Base-by-base conservation (phyloP, 257 asterid genomes). In the Solanum neorickii region DNA sequence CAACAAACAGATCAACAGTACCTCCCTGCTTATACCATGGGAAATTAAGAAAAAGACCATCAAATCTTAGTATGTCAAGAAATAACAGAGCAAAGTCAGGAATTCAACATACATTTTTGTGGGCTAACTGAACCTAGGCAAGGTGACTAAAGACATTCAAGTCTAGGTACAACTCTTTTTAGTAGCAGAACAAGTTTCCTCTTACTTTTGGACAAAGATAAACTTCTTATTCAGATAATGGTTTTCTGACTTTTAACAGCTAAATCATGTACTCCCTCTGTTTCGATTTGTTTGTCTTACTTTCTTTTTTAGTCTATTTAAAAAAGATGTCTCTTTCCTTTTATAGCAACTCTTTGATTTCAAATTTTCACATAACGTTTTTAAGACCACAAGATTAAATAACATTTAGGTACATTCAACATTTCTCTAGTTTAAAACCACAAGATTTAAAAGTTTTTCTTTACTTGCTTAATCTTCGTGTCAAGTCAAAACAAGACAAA, bases 1-100 rank as follows among this genome's bases (percentile, higher is more conserved):
- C 95, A 33, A 97, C 98, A 90, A 97, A 97, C 75, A 97, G 91
- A 92, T 97, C 99, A 88, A 95, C 91, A 21, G 90, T 88, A 77
- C 94, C 94, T 88, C 94, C 98, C 99, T 95, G 94, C 52, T 88
- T 90, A 88, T 52, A 85, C 77, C 65, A 72, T 20, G 47, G 37
- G 5, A 76, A 49, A 35, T 72, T 87, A 14, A 86, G 82, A 59
- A 70, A 5, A 78, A 10, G 41, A 86, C 74, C 49, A 66, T 66
- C 59, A 85, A 31, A 68, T 66, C 65, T 6, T 39, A 42, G 21
- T 49, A 82, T 29, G 59, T n/a, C 83, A 76, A 76, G 35, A 7
- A 76, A 42, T 42, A 76, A 76, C 33, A 42, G 60, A 76, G 14
- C 16, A 76, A 76, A 42, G 3, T 21, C 6, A 75, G 83, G 83